Percentiles rank a stretch among this genome's conserved stretches.
Evolutionary conservation across 306 rosid species (phyloP).

Genomic region (Prunus mongolica): DNA sequence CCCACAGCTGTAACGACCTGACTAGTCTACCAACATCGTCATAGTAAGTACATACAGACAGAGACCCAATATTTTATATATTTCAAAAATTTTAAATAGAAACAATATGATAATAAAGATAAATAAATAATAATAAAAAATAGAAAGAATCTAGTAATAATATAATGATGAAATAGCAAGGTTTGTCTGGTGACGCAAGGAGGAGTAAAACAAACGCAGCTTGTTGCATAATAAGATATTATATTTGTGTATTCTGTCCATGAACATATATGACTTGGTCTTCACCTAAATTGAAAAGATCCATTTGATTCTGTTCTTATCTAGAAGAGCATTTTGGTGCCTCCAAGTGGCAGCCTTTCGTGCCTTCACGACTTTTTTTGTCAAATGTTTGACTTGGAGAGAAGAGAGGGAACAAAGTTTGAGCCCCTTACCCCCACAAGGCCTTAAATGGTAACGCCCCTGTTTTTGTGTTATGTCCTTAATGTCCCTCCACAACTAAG

Average conservation of each 20-base stretch:
- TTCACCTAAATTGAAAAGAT: background rate
- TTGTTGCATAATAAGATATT: background rate
- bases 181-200: background rate
- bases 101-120: background rate
- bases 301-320: conserved; percentile 16
- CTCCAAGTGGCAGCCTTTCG: conserved; percentile 66
- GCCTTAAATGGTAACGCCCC: background rate
- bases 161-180: background rate
- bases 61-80: too few species aligned
- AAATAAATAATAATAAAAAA: too few species aligned
- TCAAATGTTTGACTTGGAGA: conserved; percentile 46
- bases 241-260: background rate
- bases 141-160: background rate
- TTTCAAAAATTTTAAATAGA: too few species aligned
- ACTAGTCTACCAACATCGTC: too few species aligned
- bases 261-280: background rate
- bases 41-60: too few species aligned
- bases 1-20: too few species aligned
- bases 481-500: background rate
- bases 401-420: conserved; percentile 23
- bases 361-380: conserved; percentile 24
- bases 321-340: conserved; percentile 33
- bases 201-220: background rate
- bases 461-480: background rate
- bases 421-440: background rate